These are phyloP conservation scores for Colletotrichum sp. DNA, from an alignment of 2,329 filamentous ascomycete species.

Conservation along the genomic window DNA sequence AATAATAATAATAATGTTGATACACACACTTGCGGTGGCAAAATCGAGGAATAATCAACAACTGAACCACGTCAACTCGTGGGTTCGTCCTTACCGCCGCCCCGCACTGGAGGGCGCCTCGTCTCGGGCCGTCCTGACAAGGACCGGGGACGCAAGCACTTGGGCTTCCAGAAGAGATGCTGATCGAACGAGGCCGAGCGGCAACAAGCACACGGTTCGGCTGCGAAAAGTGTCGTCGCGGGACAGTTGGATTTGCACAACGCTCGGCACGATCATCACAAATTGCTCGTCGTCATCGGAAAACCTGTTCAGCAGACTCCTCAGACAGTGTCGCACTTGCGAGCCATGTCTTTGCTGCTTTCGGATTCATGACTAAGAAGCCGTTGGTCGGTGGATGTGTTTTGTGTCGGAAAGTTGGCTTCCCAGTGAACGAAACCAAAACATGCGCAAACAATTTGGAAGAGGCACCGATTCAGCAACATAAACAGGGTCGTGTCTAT, in stretches of 20 bases:
- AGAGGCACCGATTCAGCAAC: neutral
- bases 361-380: neutral
- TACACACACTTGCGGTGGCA: neutral
- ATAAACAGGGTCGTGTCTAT: neutral
- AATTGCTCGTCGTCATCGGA: neutral
- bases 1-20: neutral
- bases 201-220: neutral
- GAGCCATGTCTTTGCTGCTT: neutral
- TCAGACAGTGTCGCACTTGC: neutral
- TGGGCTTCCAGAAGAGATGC: neutral
- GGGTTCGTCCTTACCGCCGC: neutral
- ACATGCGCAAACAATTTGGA: neutral
- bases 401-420: neutral
- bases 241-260: neutral
- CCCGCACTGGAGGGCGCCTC: constrained; percentile 1
- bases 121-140: constrained; percentile 18
- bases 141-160: neutral
- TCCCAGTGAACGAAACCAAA: neutral
- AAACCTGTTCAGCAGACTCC: neutral
- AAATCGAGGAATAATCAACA: neutral
- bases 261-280: neutral
- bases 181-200: neutral
- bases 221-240: neutral
- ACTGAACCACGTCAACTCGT: neutral
- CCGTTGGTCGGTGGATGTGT: neutral